phyloP scores from a whole-genome alignment of 352 stramenopile genomes.

The Saprolegnia diclina region DNA sequence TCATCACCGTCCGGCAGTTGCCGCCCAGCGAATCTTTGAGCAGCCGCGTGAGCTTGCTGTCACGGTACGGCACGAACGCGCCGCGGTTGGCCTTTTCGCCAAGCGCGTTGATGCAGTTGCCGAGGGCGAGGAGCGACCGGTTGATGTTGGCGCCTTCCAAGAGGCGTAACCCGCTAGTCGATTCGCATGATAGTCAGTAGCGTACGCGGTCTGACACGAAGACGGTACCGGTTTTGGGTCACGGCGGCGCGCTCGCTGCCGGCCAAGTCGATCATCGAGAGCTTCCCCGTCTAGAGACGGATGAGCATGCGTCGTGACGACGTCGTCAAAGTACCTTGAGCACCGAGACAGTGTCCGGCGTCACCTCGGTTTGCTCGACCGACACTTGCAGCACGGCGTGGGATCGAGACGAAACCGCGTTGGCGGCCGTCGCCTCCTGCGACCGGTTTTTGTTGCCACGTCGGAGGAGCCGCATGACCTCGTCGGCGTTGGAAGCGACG shows the following conservation, averaged over 20 bases:
- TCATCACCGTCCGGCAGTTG: constrained; percentile 93
- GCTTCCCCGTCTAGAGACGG: constrained; percentile 67
- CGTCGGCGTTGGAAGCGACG: constrained; percentile 57
- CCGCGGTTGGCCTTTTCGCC: constrained; percentile 62
- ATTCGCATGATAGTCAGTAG: neutral
- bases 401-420: constrained; percentile 82
- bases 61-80: constrained; percentile 86
- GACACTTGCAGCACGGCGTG: constrained; percentile 86
- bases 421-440: constrained; percentile 84
- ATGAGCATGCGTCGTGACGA: neutral
- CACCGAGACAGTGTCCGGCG: constrained; percentile 33
- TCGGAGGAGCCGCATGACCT: constrained; percentile 85
- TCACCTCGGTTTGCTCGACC: constrained; percentile 62
- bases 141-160: constrained; percentile 92
- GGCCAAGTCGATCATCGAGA: constrained; percentile 88
- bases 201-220: too few relatives aligned
- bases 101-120: constrained; percentile 92
- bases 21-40: constrained; percentile 88
- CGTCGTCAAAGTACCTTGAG: constrained; percentile 24
- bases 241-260: constrained; percentile 86
- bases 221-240: constrained; percentile 74
- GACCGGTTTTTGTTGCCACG: constrained; percentile 82
- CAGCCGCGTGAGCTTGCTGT: constrained; percentile 83
- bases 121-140: constrained; percentile 81
- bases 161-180: constrained; percentile 48